Evolutionary conservation across 441 rosid species (phyloP).

Genomic region (Erodium chrysanthum): DNA sequence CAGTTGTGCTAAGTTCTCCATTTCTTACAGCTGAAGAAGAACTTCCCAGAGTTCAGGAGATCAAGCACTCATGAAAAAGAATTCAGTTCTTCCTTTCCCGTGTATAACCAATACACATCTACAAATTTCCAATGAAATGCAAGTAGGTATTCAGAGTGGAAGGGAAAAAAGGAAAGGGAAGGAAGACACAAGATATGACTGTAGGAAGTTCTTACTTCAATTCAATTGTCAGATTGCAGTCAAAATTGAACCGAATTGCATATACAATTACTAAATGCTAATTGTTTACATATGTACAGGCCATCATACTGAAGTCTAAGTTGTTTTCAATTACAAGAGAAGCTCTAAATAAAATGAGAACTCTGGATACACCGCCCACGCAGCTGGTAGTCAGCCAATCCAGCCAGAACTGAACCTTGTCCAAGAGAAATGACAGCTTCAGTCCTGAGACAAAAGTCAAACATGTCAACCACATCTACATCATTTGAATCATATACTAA

Average conservation of each 20-base stretch:
- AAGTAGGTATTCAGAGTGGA: conserved; percentile 13
- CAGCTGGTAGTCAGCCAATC: conserved; percentile 13
- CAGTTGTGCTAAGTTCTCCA: conserved; percentile 25
- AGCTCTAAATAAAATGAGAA: conserved; percentile 12
- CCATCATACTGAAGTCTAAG: not conserved
- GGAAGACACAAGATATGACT: not conserved
- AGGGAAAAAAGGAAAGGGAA: not conserved
- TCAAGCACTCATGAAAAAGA: conserved; percentile 14
- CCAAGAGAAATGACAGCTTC: conserved; percentile 8
- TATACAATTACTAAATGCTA: conserved; percentile 11
- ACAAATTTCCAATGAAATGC: conserved; percentile 14
- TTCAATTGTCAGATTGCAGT: conserved; percentile 6
- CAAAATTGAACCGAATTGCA: conserved; percentile 8
- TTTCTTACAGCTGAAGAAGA: conserved; percentile 13
- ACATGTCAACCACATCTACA: not conserved
- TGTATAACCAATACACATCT: conserved; percentile 16
- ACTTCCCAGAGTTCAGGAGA: conserved; percentile 11
- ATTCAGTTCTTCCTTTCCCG: conserved; percentile 15
- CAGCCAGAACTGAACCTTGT: conserved; percentile 10
- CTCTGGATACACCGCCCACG: conserved; percentile 7
- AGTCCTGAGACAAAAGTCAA: conserved; percentile 11
- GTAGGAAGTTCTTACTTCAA: conserved; percentile 13
- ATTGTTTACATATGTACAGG: conserved; percentile 11
- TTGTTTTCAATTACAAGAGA: conserved; percentile 13
- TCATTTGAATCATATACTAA: not conserved